Percentiles rank a stretch among this genome's conserved stretches.
Evolutionary conservation across 345 rosid genomes (phyloP).

Genomic region (Salix purpurea): DNA sequence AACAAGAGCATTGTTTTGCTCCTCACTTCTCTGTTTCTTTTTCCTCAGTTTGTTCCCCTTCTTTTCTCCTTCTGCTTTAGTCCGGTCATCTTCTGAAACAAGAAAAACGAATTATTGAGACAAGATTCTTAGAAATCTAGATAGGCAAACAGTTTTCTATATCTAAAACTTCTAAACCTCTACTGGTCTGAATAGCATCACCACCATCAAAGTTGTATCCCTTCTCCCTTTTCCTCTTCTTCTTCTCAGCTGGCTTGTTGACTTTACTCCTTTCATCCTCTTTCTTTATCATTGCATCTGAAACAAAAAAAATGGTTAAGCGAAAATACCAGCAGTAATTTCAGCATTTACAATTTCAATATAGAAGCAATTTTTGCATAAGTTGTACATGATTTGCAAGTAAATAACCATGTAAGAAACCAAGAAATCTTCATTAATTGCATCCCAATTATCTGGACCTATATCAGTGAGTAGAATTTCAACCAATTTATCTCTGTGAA

Average conservation of each 20-base stretch:
- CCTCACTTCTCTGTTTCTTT: constrained; percentile 16
- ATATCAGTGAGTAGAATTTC: neutral
- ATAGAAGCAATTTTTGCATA: neutral
- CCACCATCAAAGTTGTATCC: constrained; percentile 2
- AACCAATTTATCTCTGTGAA: neutral
- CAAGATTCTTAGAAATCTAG: neutral
- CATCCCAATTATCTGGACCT: neutral
- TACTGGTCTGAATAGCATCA: neutral
- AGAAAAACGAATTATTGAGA: neutral
- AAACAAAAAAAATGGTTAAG: constrained; percentile 3
- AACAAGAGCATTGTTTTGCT: constrained; percentile 8
- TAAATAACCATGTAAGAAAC: neutral
- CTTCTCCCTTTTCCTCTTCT: constrained; percentile 25
- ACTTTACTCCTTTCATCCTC: constrained; percentile 15
- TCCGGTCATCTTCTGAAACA: constrained; percentile 12
- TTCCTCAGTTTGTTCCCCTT: constrained; percentile 23
- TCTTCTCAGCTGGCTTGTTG: constrained; percentile 13
- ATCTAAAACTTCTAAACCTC: constrained; percentile 8
- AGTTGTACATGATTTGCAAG: neutral
- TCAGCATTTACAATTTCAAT: neutral
- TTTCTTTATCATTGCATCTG: constrained; percentile 12
- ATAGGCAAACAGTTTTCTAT: neutral
- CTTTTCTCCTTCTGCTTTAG: constrained; percentile 12
- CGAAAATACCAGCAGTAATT: neutral
- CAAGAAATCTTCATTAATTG: neutral